These are phyloP conservation scores for Hypoxylon fuscum DNA, from an alignment of 495 filamentous ascomycete genomes.

Conservation along the genomic window DNA sequence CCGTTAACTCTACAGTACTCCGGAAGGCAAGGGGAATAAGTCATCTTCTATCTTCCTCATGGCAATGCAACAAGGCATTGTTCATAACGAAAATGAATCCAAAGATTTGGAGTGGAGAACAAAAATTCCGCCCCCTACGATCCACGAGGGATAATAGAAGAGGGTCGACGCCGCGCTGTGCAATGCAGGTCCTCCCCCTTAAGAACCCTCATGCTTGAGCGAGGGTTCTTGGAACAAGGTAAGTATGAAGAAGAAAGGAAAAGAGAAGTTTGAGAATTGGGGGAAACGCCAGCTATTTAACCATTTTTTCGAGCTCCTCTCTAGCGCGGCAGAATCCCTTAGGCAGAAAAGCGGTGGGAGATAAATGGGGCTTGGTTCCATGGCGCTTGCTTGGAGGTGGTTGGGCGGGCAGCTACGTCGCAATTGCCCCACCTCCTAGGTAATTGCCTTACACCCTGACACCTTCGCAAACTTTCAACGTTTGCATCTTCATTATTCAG, in stretches of 20 bases:
- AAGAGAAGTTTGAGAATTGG: conserved; percentile 10
- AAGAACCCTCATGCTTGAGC: conserved; percentile 69
- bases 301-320: not conserved
- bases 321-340: conserved; percentile 13
- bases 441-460: too few species aligned
- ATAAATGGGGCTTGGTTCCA: too few species aligned
- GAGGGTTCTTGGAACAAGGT: conserved; percentile 65
- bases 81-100: conserved; percentile 19
- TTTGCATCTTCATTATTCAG: too few species aligned
- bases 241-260: conserved; percentile 55
- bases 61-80: conserved; percentile 20
- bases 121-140: too few species aligned
- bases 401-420: too few species aligned
- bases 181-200: conserved; percentile 77
- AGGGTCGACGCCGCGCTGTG: conserved; percentile 75
- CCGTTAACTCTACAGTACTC: too few species aligned
- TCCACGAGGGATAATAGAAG: conserved; percentile 74
- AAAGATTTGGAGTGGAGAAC: conserved; percentile 25
- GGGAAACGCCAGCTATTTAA: conserved; percentile 13
- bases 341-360: not conserved
- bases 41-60: conserved; percentile 35
- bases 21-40: too few species aligned
- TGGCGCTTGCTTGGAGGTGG: too few species aligned
- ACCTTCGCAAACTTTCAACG: too few species aligned
- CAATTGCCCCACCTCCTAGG: too few species aligned